Conservation (phyloP, 2,329 filamentous ascomycete species). For the Alternaria consortialis region DNA sequence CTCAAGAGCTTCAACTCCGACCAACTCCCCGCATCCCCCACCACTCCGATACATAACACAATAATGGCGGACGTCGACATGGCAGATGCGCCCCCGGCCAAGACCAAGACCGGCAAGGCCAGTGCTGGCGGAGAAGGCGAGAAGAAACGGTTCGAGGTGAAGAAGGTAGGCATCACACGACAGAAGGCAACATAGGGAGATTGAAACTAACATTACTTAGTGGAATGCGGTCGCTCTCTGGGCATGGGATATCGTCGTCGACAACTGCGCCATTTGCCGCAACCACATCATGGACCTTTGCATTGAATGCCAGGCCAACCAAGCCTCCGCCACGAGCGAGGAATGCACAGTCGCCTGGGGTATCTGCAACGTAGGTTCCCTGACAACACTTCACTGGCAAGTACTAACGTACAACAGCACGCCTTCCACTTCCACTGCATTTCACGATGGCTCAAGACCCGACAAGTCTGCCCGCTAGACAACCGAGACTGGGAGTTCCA, state of each 20-base stretch:
- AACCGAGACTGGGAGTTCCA: slow-evolving; percentile 99
- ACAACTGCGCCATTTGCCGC: slow-evolving; percentile 98
- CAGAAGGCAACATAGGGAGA: slow-evolving; percentile 7
- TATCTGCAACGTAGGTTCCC: slow-evolving; percentile 89
- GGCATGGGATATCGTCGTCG: slow-evolving; percentile 99
- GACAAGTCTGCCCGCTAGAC: slow-evolving; percentile 96
- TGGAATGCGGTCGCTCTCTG: slow-evolving; percentile 98
- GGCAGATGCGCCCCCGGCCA: slow-evolving; percentile 76
- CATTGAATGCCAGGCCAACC: slow-evolving; percentile 98
- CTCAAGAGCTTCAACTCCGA: slow-evolving; percentile 8
- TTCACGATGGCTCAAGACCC: slow-evolving; percentile 98
- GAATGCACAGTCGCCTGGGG: slow-evolving; percentile 99
- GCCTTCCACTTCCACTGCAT: slow-evolving; percentile 99
- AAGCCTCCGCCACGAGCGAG: slow-evolving; percentile 94
- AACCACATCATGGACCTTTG: slow-evolving; percentile 99
- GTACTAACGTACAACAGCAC: slow-evolving; percentile 71
- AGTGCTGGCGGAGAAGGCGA: slow-evolving; percentile 65
- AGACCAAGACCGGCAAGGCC: slow-evolving; percentile 62
- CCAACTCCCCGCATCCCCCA: slow-evolving; percentile 33
- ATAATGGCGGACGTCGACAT: slow-evolving; percentile 96
- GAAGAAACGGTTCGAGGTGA: slow-evolving; percentile 98
- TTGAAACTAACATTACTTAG: slow-evolving; percentile 59
- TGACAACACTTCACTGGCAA: not conserved
- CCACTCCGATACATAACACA: slow-evolving; percentile 26
- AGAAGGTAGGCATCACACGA: slow-evolving; percentile 74